Evolutionary conservation across 192 early-diverging fungal genomes (phyloP).

Genomic region (Allomyces macrogynus): DNA sequence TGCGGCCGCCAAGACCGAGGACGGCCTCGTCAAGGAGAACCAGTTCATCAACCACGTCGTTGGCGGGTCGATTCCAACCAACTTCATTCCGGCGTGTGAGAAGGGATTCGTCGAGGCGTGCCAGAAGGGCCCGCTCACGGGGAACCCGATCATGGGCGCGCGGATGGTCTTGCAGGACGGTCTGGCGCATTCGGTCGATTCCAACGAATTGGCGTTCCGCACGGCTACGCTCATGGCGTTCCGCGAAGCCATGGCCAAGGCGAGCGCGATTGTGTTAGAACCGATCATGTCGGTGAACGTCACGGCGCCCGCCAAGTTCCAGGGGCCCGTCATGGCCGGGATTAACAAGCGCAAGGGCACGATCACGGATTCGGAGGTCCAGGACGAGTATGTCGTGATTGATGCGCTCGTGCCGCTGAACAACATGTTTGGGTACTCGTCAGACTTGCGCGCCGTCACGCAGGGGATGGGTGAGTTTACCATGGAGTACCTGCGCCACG

Average conservation of each 20-base stretch:
- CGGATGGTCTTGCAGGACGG: constrained; percentile 86
- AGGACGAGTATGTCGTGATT: constrained; percentile 77
- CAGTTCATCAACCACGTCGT: constrained; percentile 70
- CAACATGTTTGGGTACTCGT: constrained; percentile 97
- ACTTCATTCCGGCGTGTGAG: constrained; percentile 86
- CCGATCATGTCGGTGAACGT: constrained; percentile 91
- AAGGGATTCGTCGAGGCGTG: constrained; percentile 86
- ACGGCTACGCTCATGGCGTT: constrained; percentile 71
- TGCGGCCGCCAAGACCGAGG: constrained; percentile 24
- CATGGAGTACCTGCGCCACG: constrained; percentile 88
- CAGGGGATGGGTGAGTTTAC: constrained; percentile 97
- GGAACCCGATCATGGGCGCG: constrained; percentile 66
- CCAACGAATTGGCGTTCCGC: constrained; percentile 88
- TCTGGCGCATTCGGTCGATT: constrained; percentile 78
- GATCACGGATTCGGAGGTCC: constrained; percentile 75
- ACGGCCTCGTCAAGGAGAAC: constrained; percentile 17
- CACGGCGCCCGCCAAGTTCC: constrained; percentile 79
- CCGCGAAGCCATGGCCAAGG: constrained; percentile 67
- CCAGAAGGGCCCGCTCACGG: constrained; percentile 76
- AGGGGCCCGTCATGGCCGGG: constrained; percentile 71
- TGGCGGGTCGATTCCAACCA: constrained; percentile 80
- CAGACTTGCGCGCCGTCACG: constrained; percentile 74
- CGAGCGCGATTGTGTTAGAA: constrained; percentile 68
- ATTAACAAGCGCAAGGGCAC: constrained; percentile 96
- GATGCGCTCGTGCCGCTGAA: constrained; percentile 81